Evolutionary conservation across 2,329 filamentous ascomycete genomes (phyloP).

Genomic region (Pyrenophora tritici-repentis): DNA sequence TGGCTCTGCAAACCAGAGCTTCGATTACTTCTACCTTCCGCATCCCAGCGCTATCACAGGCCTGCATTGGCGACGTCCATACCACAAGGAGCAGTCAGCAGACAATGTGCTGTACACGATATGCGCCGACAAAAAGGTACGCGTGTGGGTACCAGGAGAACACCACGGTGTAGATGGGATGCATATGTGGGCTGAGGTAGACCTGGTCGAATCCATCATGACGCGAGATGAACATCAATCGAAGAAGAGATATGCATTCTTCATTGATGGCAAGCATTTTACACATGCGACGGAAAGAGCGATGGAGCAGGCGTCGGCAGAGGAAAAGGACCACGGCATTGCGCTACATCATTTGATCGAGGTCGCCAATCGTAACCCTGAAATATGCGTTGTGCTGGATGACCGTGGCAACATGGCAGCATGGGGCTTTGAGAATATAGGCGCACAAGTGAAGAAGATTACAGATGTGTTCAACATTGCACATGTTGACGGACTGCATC

Average conservation of each 20-base stretch:
- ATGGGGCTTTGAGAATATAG: constrained; percentile 89
- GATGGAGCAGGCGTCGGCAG: constrained; percentile 65
- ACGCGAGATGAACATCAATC: constrained; percentile 53
- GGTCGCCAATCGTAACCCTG: constrained; percentile 81
- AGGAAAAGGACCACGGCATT: constrained; percentile 66
- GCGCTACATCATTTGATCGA: constrained; percentile 84
- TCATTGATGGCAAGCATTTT: constrained; percentile 83
- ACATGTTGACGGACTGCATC: constrained; percentile 67
- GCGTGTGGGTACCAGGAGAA: constrained; percentile 83
- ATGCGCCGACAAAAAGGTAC: constrained; percentile 77
- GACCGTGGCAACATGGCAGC: constrained; percentile 85
- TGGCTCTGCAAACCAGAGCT: constrained; percentile 79
- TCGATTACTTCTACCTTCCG: constrained; percentile 88
- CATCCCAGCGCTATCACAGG: constrained; percentile 81
- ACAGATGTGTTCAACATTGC: constrained; percentile 83
- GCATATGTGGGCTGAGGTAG: constrained; percentile 79
- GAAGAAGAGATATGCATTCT: constrained; percentile 70
- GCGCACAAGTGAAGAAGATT: constrained; percentile 67
- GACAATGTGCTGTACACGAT: constrained; percentile 91
- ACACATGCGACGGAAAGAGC: constrained; percentile 76
- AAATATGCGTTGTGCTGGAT: constrained; percentile 86
- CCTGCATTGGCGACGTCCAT: constrained; percentile 82
- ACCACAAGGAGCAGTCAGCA: constrained; percentile 74
- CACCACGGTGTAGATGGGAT: constrained; percentile 72
- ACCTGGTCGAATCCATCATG: constrained; percentile 74